Evolutionary conservation across 2,329 filamentous ascomycete species (phyloP).

Genomic region (Aspergillus terreus): DNA sequence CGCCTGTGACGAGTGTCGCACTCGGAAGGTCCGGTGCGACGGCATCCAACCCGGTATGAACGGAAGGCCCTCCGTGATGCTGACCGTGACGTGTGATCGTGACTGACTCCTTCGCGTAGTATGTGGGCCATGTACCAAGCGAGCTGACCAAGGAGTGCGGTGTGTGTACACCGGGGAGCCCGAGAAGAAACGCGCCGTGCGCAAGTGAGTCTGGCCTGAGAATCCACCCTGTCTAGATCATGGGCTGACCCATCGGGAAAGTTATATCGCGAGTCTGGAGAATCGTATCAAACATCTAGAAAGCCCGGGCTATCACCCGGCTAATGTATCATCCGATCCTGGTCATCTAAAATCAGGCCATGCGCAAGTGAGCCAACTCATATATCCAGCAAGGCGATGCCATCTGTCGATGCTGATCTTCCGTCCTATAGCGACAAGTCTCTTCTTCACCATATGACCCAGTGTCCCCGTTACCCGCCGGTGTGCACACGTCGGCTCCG

Average conservation of each 20-base stretch:
- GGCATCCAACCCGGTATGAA: conserved; percentile 15
- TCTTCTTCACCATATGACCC: conserved; percentile 1
- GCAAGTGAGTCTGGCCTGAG: conserved; percentile 13
- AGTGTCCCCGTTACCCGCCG: not conserved
- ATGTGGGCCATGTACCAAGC: conserved; percentile 28
- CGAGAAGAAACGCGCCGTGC: conserved; percentile 25
- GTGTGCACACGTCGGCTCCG: not conserved
- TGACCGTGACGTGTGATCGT: not conserved
- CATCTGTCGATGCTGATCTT: not conserved
- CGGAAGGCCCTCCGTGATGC: not conserved
- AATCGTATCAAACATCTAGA: conserved; percentile 24
- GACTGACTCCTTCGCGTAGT: conserved; percentile 15
- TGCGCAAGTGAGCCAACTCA: conserved; percentile 6
- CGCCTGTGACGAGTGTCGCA: conserved; percentile 17
- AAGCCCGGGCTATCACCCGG: conserved; percentile 8
- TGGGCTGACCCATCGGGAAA: conserved; percentile 6
- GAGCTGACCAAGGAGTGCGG: conserved; percentile 11
- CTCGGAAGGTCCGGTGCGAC: conserved; percentile 17
- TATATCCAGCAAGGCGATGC: not conserved
- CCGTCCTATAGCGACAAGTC: not conserved
- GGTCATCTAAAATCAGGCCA: conserved; percentile 4
- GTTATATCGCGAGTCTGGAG: conserved; percentile 27
- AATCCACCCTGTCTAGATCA: not conserved
- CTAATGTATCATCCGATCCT: not conserved
- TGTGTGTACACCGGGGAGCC: conserved; percentile 28